Evolutionary conservation across 768 basidiomycete species (phyloP).

Genomic region (Russula dissimulans): DNA sequence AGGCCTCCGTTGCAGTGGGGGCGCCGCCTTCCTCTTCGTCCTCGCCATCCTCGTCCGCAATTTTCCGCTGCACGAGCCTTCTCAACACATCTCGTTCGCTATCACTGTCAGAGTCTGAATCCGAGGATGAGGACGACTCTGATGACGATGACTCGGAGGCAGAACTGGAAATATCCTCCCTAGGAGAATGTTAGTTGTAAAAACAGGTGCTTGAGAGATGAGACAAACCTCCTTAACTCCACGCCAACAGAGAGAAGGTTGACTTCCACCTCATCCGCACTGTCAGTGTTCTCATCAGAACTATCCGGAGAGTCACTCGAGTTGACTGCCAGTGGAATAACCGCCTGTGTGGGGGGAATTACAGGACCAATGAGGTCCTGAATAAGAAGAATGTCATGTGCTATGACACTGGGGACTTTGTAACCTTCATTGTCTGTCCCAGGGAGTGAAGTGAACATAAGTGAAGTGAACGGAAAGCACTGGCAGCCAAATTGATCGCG

Average conservation of each 20-base stretch:
- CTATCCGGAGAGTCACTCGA: constrained; percentile 41
- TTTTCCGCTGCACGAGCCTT: neutral
- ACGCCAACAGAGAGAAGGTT: constrained; percentile 32
- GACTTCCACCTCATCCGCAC: constrained; percentile 70
- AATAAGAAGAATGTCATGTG: constrained; percentile 71
- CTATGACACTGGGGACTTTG: constrained; percentile 49
- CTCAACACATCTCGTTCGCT: neutral
- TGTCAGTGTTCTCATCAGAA: constrained; percentile 40
- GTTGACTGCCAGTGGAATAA: constrained; percentile 20
- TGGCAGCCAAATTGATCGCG: too few species aligned
- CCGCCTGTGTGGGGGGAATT: neutral
- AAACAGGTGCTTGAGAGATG: neutral
- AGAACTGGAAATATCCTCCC: constrained; percentile 23
- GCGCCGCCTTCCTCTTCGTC: constrained; percentile 54
- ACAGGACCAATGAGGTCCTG: constrained; percentile 48
- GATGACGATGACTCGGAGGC: constrained; percentile 31
- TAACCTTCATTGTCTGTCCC: constrained; percentile 28
- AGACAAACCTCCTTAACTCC: constrained; percentile 1
- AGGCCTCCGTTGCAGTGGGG: constrained; percentile 30
- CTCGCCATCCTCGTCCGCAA: constrained; percentile 19
- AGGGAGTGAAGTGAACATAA: too few species aligned
- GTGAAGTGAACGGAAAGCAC: too few species aligned
- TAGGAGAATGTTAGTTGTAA: neutral
- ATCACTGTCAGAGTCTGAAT: constrained; percentile 29
- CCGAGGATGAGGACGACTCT: constrained; percentile 29